Percentiles rank a stretch among this genome's conserved stretches.
Evolutionary conservation across 2,329 filamentous ascomycete genomes (phyloP).

Genomic region (Fusarium newnesense): DNA sequence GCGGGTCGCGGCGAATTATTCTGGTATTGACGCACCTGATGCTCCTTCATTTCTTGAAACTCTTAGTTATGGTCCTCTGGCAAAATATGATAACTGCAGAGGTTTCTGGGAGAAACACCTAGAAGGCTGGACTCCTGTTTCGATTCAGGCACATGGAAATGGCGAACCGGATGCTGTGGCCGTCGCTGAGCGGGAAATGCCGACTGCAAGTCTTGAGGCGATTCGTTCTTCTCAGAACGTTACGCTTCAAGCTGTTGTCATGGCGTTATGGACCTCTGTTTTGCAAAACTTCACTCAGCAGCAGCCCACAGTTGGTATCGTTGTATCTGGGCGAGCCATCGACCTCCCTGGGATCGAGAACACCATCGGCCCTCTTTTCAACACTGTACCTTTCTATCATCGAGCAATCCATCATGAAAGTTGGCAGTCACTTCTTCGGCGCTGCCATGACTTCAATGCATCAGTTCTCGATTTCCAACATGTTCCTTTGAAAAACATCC

Average conservation of each 20-base stretch:
- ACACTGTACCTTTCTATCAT: constrained; percentile 81
- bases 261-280: constrained; percentile 77
- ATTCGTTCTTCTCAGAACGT: constrained; percentile 71
- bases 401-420: constrained; percentile 55
- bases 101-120: constrained; percentile 77
- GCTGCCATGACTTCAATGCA: constrained; percentile 78
- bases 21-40: constrained; percentile 29
- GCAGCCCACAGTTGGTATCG: constrained; percentile 72
- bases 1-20: constrained; percentile 55
- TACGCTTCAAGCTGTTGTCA: constrained; percentile 81
- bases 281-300: constrained; percentile 63
- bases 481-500: constrained; percentile 80
- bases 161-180: background rate
- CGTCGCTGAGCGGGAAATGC: constrained; percentile 41
- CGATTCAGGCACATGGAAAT: constrained; percentile 23
- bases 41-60: constrained; percentile 72
- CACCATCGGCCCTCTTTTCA: constrained; percentile 87
- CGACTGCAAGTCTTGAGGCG: constrained; percentile 58
- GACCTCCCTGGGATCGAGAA: constrained; percentile 72
- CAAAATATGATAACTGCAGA: constrained; percentile 52
- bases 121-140: constrained; percentile 39
- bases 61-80: constrained; percentile 75
- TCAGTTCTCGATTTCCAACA: constrained; percentile 74
- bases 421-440: constrained; percentile 69
- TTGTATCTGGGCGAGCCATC: constrained; percentile 82